Evolutionary conservation across 345 rosid genomes (phyloP).

Genomic region (Eutrema japonicum): DNA sequence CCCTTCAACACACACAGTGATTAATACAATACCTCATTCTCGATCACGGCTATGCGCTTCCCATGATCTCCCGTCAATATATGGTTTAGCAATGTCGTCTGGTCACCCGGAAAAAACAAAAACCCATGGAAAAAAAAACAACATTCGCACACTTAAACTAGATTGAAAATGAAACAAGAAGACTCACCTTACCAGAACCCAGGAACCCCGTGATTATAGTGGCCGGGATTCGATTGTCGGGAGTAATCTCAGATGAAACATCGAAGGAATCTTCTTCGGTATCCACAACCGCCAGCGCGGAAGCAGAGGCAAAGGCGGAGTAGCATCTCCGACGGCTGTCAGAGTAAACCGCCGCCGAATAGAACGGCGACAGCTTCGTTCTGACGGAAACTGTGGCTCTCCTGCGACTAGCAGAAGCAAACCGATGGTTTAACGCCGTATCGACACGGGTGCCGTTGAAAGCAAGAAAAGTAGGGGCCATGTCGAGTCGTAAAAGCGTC

Average conservation of each 20-base stretch:
- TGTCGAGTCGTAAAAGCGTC: conserved; percentile 51
- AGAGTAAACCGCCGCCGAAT: conserved; percentile 27
- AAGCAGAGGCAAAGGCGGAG: conserved; percentile 48
- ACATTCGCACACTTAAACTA: neutral
- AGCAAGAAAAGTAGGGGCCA: conserved; percentile 57
- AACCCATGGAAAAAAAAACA: neutral
- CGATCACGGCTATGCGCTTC: conserved; percentile 91
- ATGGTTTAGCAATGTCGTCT: conserved; percentile 93
- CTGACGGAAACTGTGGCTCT: conserved; percentile 43
- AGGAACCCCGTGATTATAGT: conserved; percentile 92
- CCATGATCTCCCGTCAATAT: conserved; percentile 92
- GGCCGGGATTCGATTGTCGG: conserved; percentile 87
- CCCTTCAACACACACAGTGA: neutral
- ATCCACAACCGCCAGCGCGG: conserved; percentile 55
- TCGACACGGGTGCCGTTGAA: conserved; percentile 45
- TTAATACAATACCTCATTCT: conserved; percentile 71
- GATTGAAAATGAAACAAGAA: neutral
- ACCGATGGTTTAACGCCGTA: conserved; percentile 30
- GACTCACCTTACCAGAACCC: conserved; percentile 87
- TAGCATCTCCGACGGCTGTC: conserved; percentile 49
- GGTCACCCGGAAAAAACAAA: conserved; percentile 33
- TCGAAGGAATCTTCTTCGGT: conserved; percentile 62
- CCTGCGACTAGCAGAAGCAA: conserved; percentile 45
- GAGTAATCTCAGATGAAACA: conserved; percentile 55
- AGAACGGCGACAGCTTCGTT: conserved; percentile 38